Evolutionary conservation across 768 basidiomycete genomes (phyloP), one percentile per base, ranked within the genome.

Genomic region (Boletus vinaceobasis): DNA sequence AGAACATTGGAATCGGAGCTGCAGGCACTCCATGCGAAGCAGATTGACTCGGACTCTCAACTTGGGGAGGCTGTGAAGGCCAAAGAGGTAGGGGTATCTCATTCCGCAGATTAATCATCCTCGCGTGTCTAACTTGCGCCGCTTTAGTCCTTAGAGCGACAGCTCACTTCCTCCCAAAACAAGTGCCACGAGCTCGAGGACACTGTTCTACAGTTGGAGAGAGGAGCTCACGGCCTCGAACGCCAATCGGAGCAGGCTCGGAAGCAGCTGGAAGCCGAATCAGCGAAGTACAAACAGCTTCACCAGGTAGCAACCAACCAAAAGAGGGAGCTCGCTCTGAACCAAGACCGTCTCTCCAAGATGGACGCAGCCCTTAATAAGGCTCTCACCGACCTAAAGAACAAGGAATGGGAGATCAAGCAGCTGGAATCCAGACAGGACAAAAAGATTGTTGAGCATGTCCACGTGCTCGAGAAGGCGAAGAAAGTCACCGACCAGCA

Each of bases 361-460:
- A 80, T 84, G 63, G 89, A 96, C 56, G 78, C 84, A 11, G 93
- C 93, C 15, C 76, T 95, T 36, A 87, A 88, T 64, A 88, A 91
- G 65, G 83, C 86, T 10, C 75, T 89, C n/a, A 79, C 80, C 8
- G 91, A 95, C 55, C 75, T 96, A 45, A 87, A 90, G 66, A 79
- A 77, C 40, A 84, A 87, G 45, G 91, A 97, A 62, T 88, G 86
- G 82, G 90, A 95, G 53, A 81, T 92, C 59, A 90, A 86, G 60
- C 88, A 95, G 59, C 74, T 98, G 9, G 85, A 89, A 49, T 87
- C 90, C 3, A 85, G 81, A 66, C 89, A 97, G 66, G 93, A 98
- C 76, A 98, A 95, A 75, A 97, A 91, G n/a, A 95, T 97, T 55
- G 94, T 98, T 42, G 95, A 98, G 71, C 96, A 98, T 65, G 92